A percentile compares a stretch with the other conserved stretches of the same genome.
Conservation (phyloP, 352 stramenopile genomes). For the Pythium insidiosum region DNA sequence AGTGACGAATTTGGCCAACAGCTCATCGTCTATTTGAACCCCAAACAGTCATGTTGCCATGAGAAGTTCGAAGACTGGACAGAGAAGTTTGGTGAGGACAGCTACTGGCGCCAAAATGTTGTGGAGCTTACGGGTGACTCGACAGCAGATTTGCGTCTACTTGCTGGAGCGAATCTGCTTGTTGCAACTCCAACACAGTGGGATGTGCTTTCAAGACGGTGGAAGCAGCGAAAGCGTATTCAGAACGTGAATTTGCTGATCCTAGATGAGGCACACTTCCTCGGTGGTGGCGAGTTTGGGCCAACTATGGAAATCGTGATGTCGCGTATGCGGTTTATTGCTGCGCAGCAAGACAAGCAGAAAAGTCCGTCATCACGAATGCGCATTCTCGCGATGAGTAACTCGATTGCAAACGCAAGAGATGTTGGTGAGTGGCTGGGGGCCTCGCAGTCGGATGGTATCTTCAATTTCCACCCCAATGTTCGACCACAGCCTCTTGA, state of each 20-base stretch:
- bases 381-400: slow-evolving; percentile 93
- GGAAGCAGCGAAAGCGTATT: slow-evolving; percentile 96
- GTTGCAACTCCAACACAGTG: slow-evolving; percentile 93
- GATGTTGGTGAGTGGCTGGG: slow-evolving; percentile 99
- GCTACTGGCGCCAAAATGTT: slow-evolving; percentile 80
- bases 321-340: slow-evolving; percentile 97
- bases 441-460: slow-evolving; percentile 81
- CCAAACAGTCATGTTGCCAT: slow-evolving; percentile 71
- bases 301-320: slow-evolving; percentile 97
- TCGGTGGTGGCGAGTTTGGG: slow-evolving; percentile 84
- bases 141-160: slow-evolving; percentile 88
- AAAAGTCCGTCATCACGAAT: slow-evolving; percentile 36
- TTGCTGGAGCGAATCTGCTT: slow-evolving; percentile 89
- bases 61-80: slow-evolving; percentile 80
- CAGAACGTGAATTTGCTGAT: slow-evolving; percentile 93
- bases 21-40: slow-evolving; percentile 92
- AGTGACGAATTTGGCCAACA: slow-evolving; percentile 61
- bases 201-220: slow-evolving; percentile 94
- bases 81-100: slow-evolving; percentile 75
- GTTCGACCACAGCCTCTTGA: slow-evolving; percentile 95
- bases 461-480: slow-evolving; percentile 94
- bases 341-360: slow-evolving; percentile 81
- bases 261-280: slow-evolving; percentile 97
- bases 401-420: slow-evolving; percentile 95
- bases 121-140: slow-evolving; percentile 93